Evolutionary conservation across 2,329 filamentous ascomycete genomes (phyloP), one percentile per base, ranked within the genome.

Genomic region (Diaporthe vexans): DNA sequence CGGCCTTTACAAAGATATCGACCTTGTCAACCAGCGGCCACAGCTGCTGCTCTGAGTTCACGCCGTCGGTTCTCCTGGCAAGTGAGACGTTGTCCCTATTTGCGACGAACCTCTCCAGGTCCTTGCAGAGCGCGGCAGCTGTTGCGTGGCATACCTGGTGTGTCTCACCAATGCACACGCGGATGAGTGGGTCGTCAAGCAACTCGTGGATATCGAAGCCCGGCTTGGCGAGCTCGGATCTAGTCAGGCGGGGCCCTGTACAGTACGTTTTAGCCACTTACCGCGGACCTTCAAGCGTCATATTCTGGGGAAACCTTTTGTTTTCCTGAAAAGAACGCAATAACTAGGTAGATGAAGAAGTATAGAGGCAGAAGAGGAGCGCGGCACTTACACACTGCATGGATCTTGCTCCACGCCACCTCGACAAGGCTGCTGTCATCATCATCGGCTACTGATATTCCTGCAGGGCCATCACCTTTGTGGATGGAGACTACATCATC

Each of bases 11-110:
- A 65, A 65, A 65, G 40, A 65, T 43, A 33, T n/a, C 29, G 10
- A 65, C 59, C 40, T 48, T 65, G 9, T 65, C 59, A 11, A 65
- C 59, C 17, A 65, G n/a, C 26, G 59, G 59, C 59, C 59, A 65
- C 19, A 33, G 19, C 26, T 65, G 59, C 24, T 65, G 59, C 10
- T 33, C 24, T 15, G 26, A 8, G 21, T 24, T 4, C 5, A n/a
- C 24, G 4, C 40, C 19, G 24, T 48, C 40, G 0, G 19, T 7
- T 10, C 19, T 65, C 40, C 3, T 65, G 19, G 40, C 40, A 48
- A 33, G 26, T 7, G 59, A 19, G 17, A 24, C 24, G 33, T 65
- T 65, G 40, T 65, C 59, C 59, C 40, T 65, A 24, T 65, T 65
- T 24, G 59, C 59, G 24, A 65, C 17, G 26, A 48, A 65, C 5